phyloP scores from a whole-genome alignment of 2,329 filamentous ascomycete genomes.

The Aureobasidium zeae region DNA sequence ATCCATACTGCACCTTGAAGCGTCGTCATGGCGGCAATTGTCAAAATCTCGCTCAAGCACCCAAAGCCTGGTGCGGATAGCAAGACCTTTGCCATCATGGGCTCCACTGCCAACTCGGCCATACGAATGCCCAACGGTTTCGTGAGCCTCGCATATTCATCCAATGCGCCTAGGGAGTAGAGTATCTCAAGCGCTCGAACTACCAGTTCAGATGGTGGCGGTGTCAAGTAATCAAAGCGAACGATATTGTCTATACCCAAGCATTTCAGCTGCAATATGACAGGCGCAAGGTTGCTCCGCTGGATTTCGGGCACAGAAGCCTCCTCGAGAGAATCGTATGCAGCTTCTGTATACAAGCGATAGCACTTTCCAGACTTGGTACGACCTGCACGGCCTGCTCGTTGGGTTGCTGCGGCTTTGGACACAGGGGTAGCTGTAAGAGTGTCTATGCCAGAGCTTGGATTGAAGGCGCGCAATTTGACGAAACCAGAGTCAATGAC shows the following conservation, averaged over 20 bases:
- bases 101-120: constrained; percentile 87
- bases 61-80: constrained; percentile 65
- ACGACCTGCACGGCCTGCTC: constrained; percentile 80
- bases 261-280: constrained; percentile 85
- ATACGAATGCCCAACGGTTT: constrained; percentile 79
- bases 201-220: constrained; percentile 77
- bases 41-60: constrained; percentile 77
- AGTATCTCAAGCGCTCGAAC: constrained; percentile 80
- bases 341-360: constrained; percentile 74
- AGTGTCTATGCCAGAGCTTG: constrained; percentile 75
- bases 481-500: constrained; percentile 88
- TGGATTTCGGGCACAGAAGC: constrained; percentile 84
- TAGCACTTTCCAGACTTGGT: constrained; percentile 91
- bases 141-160: constrained; percentile 84
- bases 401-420: constrained; percentile 84
- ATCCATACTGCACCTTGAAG: constrained; percentile 78
- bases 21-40: constrained; percentile 89
- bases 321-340: constrained; percentile 57
- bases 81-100: constrained; percentile 89
- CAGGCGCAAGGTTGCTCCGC: constrained; percentile 78
- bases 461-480: constrained; percentile 79
- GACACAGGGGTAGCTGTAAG: constrained; percentile 74
- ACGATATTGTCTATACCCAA: constrained; percentile 91
- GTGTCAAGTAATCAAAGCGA: constrained; percentile 78
- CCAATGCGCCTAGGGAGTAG: constrained; percentile 75